Evolutionary conservation across 75 land plant species (phyloP), one percentile per base, ranked within the genome.

Genomic region (Isoetes taiwanensis): DNA sequence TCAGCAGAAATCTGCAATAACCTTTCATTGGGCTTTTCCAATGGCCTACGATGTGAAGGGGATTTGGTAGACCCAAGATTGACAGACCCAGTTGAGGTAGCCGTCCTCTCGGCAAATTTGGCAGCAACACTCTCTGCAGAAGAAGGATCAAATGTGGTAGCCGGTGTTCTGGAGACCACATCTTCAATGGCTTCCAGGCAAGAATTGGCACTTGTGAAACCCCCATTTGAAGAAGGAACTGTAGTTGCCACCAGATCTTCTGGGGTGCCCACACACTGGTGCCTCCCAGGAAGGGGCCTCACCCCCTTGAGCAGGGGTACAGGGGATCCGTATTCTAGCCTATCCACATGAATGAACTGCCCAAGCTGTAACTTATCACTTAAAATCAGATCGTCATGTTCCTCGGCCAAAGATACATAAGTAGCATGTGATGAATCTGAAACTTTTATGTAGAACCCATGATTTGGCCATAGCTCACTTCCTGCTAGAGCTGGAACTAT

Each of bases 331-430:
- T 46, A n/a, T 23, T 46, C 50, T 6, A 46, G 16, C 50, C 25
- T 46, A 46, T 46, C 50, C 5, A 46, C 50, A n/a, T 46, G 16
- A 46, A 46, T 46, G 16, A 46, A 46, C 50, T 46, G 50, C n/a
- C 50, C 50, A 5, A 46, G 50, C 50, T 46, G 50, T 6, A 46
- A 23, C 5, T n/a, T 5, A 16, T 46, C 50, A n/a, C 50, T 46
- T 8, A 46, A 23, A 6, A 46, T 46, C 8, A 46, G 50, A 46
- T 46, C n/a, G 16, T 46, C 50, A 23, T 46, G 12, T n/a, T 46
- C 50, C 19, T 46, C 50, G 6, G 50, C 50, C 8, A 46, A 23
- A 46, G 50, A 46, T 8, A 46, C 50, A 23, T 46, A 46, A 23
- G 50, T 46, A 16, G 50, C 19, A 16, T 46, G 50, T 4, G 50